Base-by-base conservation (phyloP, 2,329 filamentous ascomycete genomes). In the Tolypocladium ovalisporum region DNA sequence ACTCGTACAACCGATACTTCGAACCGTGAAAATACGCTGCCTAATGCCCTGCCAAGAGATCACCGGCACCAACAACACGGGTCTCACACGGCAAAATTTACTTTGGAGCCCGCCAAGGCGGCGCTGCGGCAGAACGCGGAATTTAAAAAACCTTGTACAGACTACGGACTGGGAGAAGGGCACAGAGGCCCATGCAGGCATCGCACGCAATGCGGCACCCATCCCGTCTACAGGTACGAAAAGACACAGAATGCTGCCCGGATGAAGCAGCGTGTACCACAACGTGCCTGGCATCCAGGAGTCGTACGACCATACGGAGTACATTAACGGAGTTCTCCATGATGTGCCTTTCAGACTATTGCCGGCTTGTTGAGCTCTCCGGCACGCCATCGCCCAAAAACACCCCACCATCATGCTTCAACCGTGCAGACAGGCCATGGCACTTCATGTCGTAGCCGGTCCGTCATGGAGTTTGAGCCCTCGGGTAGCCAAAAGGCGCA, bases 1-100 rank as follows among this genome's bases (percentile, higher is more conserved):
- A n/a, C n/a, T n/a, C n/a, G n/a, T n/a, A n/a, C n/a, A n/a, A 34
- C 32, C 32, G 32, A 34, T 34, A 34, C 32, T 4, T 34, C 32
- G 32, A 32, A 19, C 29, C 52, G 37, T 15, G 13, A 10, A 55
- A 60, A 44, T 32, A 19, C 29, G 53, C 44, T 32, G 40, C 35
- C 54, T 53, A 60, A 44, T 32, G 19, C 29, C 53, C 44, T 32
- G 40, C 35, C 54, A 44, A 37, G 27, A 27, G 10, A 39, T 4
- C 7, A 54, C 17, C 35, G 24, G 62, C 58, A 60, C 68, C 67
- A 64, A 66, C 58, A 64, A 70, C 67, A 64, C 65, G 68, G 68
- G 60, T 63, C 59, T 61, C 54, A 59, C 57, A 32, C 1, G 44
- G n/a, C 17, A 29, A 49, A 49, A 49, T 6, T 44, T 29, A 49